phyloP scores from a whole-genome alignment of 2,329 filamentous ascomycete species.

The Neonectria punicea region DNA sequence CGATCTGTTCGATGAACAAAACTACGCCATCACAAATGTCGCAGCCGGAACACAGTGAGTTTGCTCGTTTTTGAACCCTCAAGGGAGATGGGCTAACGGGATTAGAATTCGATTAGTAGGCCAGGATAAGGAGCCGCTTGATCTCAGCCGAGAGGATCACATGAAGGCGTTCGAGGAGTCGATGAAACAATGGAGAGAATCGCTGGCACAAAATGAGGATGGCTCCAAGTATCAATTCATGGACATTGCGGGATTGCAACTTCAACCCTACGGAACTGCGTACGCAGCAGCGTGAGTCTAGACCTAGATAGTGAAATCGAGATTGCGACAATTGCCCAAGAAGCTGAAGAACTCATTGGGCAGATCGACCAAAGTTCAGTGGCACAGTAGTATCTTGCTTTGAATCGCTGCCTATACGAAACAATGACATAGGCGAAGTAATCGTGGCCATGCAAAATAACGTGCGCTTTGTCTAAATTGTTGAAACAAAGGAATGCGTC shows the following conservation, averaged over 20 bases:
- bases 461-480: too few species aligned
- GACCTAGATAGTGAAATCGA: neutral
- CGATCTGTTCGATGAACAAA: neutral
- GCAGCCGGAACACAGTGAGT: neutral
- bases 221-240: neutral
- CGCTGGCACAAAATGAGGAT: neutral
- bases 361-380: too few species aligned
- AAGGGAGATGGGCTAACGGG: conserved; percentile 23
- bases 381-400: too few species aligned
- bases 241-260: neutral
- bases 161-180: neutral
- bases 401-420: too few species aligned
- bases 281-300: neutral
- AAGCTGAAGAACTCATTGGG: too few species aligned
- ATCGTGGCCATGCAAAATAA: too few species aligned
- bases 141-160: conserved; percentile 28
- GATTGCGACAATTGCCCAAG: too few species aligned
- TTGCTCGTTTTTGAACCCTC: neutral
- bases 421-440: too few species aligned
- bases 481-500: too few species aligned
- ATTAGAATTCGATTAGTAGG: conserved; percentile 7
- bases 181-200: neutral
- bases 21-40: neutral
- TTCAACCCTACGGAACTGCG: neutral
- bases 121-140: conserved; percentile 41